Conservation (phyloP, 176 grass and related monocot genomes). For the Oryza brachyantha region DNA sequence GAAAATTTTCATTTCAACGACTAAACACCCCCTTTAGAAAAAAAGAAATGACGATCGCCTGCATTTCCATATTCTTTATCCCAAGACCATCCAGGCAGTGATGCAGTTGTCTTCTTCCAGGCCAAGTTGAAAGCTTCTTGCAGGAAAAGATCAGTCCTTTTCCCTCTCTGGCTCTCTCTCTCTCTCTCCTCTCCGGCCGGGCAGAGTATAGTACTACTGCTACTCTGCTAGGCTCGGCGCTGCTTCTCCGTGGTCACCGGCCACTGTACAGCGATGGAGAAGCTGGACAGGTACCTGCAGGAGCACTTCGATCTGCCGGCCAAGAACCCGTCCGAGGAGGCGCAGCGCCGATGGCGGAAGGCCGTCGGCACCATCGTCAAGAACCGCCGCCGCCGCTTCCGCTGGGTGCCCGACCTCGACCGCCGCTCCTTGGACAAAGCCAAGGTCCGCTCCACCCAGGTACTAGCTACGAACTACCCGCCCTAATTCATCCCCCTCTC, state of each 20-base stretch:
- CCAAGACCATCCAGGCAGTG: too few relatives aligned
- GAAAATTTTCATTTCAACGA: too few relatives aligned
- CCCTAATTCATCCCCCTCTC: background rate
- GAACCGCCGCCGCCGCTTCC: slow-evolving; percentile 82
- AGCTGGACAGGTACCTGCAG: slow-evolving; percentile 54
- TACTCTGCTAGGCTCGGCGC: background rate
- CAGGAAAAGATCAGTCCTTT: too few relatives aligned
- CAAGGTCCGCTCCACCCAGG: slow-evolving; percentile 59
- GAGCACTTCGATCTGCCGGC: slow-evolving; percentile 60
- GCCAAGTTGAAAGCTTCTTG: too few relatives aligned
- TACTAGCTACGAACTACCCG: background rate
- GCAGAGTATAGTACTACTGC: background rate
- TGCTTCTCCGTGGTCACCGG: background rate
- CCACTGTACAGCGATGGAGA: background rate
- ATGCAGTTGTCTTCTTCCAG: too few relatives aligned
- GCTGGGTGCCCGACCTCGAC: slow-evolving; percentile 75
- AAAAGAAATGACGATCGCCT: too few relatives aligned
- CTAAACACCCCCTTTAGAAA: too few relatives aligned
- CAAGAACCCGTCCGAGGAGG: slow-evolving; percentile 78
- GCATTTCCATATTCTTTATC: too few relatives aligned
- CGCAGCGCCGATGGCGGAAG: slow-evolving; percentile 67
- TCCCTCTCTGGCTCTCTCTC: too few relatives aligned
- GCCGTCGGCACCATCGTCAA: slow-evolving; percentile 61
- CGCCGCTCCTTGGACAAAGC: slow-evolving; percentile 39
- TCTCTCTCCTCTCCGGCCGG: background rate